A percentile compares a stretch with the other conserved stretches of the same genome.
These are phyloP conservation scores for Cutaneotrichosporon mucoides DNA, from an alignment of 1,284 basidiomycete genomes.

Conservation along the genomic window DNA sequence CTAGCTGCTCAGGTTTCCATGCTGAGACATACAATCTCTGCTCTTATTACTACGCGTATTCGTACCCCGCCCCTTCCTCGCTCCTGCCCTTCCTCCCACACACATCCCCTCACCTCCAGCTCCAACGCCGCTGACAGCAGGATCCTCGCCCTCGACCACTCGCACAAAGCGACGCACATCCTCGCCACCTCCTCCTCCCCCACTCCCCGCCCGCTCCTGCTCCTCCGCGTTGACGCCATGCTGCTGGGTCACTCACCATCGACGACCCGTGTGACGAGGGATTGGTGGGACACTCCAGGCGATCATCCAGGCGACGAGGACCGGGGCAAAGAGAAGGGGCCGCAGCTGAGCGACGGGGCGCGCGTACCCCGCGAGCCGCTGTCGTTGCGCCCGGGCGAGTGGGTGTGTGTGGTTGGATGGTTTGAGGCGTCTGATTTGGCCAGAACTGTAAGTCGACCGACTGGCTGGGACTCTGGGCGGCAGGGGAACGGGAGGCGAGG, in stretches of 20 bases:
- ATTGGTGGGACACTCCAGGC: neutral
- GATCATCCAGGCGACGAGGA: no score
- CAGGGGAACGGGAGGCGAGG: no score
- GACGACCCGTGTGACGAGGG: neutral
- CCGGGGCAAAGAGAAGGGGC: neutral
- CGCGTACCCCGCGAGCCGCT: neutral
- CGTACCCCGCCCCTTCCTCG: no score
- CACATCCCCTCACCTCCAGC: no score
- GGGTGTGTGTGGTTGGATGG: conserved; percentile 4
- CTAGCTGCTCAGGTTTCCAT: no score
- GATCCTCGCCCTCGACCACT: conserved; percentile 1
- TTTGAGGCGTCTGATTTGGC: neutral
- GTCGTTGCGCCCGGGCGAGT: neutral
- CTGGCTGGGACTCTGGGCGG: no score
- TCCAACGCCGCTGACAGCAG: neutral
- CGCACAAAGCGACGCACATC: neutral
- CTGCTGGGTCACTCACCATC: neutral
- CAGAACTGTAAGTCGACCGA: no score
- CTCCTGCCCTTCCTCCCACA: no score
- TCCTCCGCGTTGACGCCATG: neutral
- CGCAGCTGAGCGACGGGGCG: no score
- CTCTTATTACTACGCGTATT: no score
- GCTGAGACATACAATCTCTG: no score
- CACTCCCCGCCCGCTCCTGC: neutral
- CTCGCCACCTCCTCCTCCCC: neutral